Base-by-base conservation (phyloP, 768 basidiomycete species). In the Macrolepiota dolichaula region DNA sequence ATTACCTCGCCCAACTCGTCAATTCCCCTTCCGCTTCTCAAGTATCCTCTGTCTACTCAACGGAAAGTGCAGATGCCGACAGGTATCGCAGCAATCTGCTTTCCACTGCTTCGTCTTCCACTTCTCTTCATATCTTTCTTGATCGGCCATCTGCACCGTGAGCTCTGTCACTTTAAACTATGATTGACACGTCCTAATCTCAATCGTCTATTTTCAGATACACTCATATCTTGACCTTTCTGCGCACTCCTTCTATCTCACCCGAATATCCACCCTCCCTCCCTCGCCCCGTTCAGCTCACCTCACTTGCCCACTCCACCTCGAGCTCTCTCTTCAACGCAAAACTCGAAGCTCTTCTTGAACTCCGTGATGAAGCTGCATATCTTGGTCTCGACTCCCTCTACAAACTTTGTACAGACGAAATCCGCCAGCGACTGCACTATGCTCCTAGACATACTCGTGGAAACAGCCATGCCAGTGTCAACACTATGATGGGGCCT, bases 71-170 rank as follows among this genome's bases (percentile, higher is more conserved):
- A 19, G 78, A 81, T 59, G 68, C 88, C 67, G 79, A 77, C 17
- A 76, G 81, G 62, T 87, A 90, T 68, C 82, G 79, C 42, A 79
- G 83, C 29, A 89, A 91, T 64, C 73, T 84, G 40, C 68, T 87
- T 3, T 66, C 77, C 0, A 79, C 77, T 25, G 69, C 78, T 1
- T 77, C 82, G 4, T 73, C 74, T 38, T 47, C 58, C 7, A 32
- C 51, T 13, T 77, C 72, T 47, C 72, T 92, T 37, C 88, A 92
- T 63, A 66, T 94, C 13, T 94, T 94, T 74, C 76, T 94, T 24
- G 92, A 94, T 69, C 79, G 92, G 25, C 82, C 92, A 0, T 92
- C 91, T 66, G 77, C 85, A 32, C 88, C 92, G 89, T 92, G 73
- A 78, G 91, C 81, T 10, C 36, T 47, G 29, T 32, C 52, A n/a